Evolutionary conservation across 148 eudicot genomes (phyloP), one percentile per base, ranked within the genome.

Genomic region (Amaranthus palmeri): DNA sequence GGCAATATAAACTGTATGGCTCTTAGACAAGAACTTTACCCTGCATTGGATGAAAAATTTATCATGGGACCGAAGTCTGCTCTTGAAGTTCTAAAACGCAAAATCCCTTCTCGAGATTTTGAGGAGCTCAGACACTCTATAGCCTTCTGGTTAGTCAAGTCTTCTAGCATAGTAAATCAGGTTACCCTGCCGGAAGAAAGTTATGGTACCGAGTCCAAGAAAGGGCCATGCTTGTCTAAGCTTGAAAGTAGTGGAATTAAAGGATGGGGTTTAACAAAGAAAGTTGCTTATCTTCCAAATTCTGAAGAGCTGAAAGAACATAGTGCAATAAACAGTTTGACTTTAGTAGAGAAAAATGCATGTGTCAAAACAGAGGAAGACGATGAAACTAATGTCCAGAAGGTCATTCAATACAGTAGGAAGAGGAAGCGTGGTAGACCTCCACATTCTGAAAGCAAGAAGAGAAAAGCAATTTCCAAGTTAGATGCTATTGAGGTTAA

Each of bases 31-130:
- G 74, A 51, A 64, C 75, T 86, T 68, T 86, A 80, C 71, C 98
- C 98, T 50, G 74, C 72, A 47, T 72, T 89, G 72, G 97, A 91
- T 76, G 86, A 82, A 76, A 84, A 74, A 62, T 86, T 82, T 58
- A 87, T 78, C 13, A 87, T 93, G 96, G 88, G 76, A 4, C 57
- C 76, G 42, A 54, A 72, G 36, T 80, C 86, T 14, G 96, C 98
- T 0, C 79, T 65, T 51, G 76, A 79, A 61, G 84, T 87, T 77
- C 91, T 93, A 62, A 53, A 56, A 50, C 75, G 84, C 60, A 67
- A 78, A 47, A 82, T 93, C 47, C 73, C 88, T 4, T 75, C 78
- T 46, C 77, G 71, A 51, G 88, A 85, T 17, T 87, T 83, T 74
- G 74, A 68, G 1, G 82, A 74, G 15, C 75, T 64, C 72, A 79